These are phyloP conservation scores for Boletus eberwhitei DNA, from an alignment of 768 basidiomycete genomes.

Conservation along the genomic window DNA sequence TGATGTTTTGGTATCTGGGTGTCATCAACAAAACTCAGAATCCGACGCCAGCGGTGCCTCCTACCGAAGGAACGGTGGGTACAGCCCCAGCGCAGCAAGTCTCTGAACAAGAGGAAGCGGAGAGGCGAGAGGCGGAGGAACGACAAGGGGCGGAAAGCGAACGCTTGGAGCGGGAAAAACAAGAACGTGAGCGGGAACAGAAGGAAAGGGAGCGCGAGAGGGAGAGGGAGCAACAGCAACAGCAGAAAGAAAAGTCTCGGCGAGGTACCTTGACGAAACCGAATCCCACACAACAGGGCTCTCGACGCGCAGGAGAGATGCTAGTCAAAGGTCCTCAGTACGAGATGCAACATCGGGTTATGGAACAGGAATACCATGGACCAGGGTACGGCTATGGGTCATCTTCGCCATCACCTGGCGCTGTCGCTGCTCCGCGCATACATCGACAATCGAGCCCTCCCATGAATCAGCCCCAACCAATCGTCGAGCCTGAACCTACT, in stretches of 20 bases:
- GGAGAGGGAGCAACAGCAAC: conserved; percentile 33
- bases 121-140: conserved; percentile 42
- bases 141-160: conserved; percentile 40
- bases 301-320: conserved; percentile 74
- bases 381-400: conserved; percentile 27
- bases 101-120: conserved; percentile 34
- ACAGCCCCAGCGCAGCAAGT: conserved; percentile 26
- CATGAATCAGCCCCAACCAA: conserved; percentile 28
- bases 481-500: conserved; percentile 29
- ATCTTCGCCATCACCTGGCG: conserved; percentile 24
- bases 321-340: conserved; percentile 88
- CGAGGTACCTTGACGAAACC: conserved; percentile 67
- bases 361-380: conserved; percentile 81
- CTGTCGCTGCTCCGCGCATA: conserved; percentile 17
- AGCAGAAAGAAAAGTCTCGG: conserved; percentile 39
- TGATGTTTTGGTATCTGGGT: conserved; percentile 99
- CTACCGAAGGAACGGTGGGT: conserved; percentile 29
- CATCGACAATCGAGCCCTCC: conserved; percentile 28
- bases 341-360: conserved; percentile 89
- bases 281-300: conserved; percentile 43
- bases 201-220: conserved; percentile 24
- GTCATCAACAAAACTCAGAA: conserved; percentile 90
- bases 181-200: conserved; percentile 54
- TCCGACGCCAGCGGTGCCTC: conserved; percentile 35
- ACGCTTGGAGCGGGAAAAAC: conserved; percentile 50